phyloP scores from a whole-genome alignment of 495 filamentous ascomycete genomes.

The Penicillium verhagenii region DNA sequence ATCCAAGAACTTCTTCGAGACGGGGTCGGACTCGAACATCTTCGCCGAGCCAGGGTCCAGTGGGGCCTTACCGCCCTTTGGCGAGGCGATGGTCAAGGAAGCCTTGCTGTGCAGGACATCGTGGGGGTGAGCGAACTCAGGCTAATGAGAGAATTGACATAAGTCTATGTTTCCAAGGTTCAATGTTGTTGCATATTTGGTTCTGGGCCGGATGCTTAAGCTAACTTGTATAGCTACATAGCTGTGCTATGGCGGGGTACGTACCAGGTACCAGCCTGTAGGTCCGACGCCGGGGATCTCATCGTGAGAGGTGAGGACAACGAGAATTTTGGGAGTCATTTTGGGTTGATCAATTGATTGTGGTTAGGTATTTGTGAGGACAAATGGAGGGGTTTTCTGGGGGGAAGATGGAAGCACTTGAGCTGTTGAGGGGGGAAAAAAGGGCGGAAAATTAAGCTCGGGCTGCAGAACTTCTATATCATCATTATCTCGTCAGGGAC shows the following conservation, averaged over 20 bases:
- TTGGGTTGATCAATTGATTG: not conserved
- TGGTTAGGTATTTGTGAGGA: not conserved
- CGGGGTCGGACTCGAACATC: slow-evolving; percentile 53
- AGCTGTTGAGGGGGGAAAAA: not conserved
- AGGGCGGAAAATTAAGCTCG: not conserved
- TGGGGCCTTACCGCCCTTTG: slow-evolving; percentile 64
- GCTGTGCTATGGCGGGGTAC: slow-evolving; percentile 7
- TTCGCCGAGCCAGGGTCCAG: slow-evolving; percentile 66
- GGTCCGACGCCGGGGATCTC: slow-evolving; percentile 51
- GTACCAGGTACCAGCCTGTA: slow-evolving; percentile 68
- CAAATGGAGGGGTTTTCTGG: too few species aligned
- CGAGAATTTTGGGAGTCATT: slow-evolving; percentile 58
- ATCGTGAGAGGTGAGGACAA: slow-evolving; percentile 65
- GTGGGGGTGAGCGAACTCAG: slow-evolving; percentile 72
- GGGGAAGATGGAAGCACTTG: not conserved
- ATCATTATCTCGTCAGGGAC: not conserved
- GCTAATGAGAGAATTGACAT: too few species aligned
- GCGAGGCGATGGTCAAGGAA: slow-evolving; percentile 62
- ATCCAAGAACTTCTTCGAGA: slow-evolving; percentile 51
- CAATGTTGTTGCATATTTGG: too few species aligned
- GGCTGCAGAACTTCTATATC: not conserved
- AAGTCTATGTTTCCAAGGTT: too few species aligned
- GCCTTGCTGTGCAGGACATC: slow-evolving; percentile 54
- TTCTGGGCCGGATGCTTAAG: too few species aligned
- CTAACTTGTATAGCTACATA: not conserved